Conservation (phyloP, 1,284 basidiomycete genomes). For the Apiotrichum brassicae region DNA sequence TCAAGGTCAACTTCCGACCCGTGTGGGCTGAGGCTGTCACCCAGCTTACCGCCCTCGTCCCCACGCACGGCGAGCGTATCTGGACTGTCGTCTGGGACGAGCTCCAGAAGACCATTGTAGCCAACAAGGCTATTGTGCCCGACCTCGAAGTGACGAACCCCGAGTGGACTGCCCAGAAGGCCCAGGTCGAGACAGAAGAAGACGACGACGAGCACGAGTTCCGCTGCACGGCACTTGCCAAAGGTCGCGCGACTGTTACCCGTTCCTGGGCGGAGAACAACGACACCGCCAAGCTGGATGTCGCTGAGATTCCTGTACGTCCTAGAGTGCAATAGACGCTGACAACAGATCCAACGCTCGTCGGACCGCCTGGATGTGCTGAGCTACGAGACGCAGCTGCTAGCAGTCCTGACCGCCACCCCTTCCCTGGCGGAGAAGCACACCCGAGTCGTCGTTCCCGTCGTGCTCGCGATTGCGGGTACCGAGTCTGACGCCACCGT, state of each 20-base stretch:
- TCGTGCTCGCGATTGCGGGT: constrained; percentile 56
- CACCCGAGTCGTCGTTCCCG: constrained; percentile 69
- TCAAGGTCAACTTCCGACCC: constrained; percentile 85
- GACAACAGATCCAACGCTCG: constrained; percentile 54
- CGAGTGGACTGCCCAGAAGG: constrained; percentile 25
- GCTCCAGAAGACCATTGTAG: constrained; percentile 46
- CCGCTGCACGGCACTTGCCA: constrained; percentile 35
- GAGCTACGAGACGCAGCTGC: constrained; percentile 74
- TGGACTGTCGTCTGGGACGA: constrained; percentile 68
- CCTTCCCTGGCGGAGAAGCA: constrained; percentile 72
- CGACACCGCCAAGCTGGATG: constrained; percentile 23
- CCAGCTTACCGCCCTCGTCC: constrained; percentile 58
- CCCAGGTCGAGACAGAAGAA: constrained; percentile 7
- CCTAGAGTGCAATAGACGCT: constrained; percentile 10
- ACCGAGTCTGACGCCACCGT: constrained; percentile 10
- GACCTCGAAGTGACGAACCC: constrained; percentile 33
- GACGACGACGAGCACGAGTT: constrained; percentile 36
- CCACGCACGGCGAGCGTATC: constrained; percentile 59
- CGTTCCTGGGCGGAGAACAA: constrained; percentile 25
- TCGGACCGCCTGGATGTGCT: constrained; percentile 64
- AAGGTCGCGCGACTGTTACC: constrained; percentile 13
- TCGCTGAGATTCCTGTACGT: constrained; percentile 32
- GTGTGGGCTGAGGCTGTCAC: constrained; percentile 75
- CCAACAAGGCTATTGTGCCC: constrained; percentile 18
- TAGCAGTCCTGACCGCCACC: constrained; percentile 61